These are phyloP conservation scores for Raphanus raphanistrum DNA, from an alignment of 345 rosid species.

Conservation along the genomic window DNA sequence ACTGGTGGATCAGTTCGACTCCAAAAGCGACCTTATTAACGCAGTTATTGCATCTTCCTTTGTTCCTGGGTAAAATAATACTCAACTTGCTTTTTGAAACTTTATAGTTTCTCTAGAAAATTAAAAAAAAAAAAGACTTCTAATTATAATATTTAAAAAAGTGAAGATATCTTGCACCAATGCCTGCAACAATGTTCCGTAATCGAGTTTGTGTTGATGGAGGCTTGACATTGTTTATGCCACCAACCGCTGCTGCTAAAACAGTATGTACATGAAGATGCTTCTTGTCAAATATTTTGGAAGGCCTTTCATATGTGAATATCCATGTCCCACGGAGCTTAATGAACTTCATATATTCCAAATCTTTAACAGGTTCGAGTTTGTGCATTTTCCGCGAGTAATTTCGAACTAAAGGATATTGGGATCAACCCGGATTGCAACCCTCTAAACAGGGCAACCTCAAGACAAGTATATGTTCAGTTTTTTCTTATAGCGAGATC, in stretches of 20 bases:
- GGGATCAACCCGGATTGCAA: conserved; percentile 93
- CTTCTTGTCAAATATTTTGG: not conserved
- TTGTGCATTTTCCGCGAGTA: conserved; percentile 79
- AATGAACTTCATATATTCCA: not conserved
- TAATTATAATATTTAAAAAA: not conserved
- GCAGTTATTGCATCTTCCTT: conserved; percentile 90
- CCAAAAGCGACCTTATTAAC: conserved; percentile 84
- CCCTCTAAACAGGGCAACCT: conserved; percentile 63
- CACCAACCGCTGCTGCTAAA: conserved; percentile 88
- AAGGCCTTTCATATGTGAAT: not conserved
- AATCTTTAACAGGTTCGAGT: conserved; percentile 58
- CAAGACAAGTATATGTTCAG: conserved; percentile 62
- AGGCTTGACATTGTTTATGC: conserved; percentile 92
- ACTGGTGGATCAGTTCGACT: conserved; percentile 92
- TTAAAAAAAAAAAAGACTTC: not conserved
- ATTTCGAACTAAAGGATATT: conserved; percentile 65
- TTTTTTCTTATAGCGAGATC: not conserved
- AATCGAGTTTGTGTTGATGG: conserved; percentile 91
- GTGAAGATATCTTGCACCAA: conserved; percentile 91
- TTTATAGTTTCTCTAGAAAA: not conserved
- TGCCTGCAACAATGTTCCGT: conserved; percentile 83
- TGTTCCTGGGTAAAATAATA: conserved; percentile 74
- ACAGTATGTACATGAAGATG: conserved; percentile 51
- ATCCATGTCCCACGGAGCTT: not conserved
- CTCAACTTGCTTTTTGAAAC: conserved; percentile 19